Base-by-base conservation (phyloP, 805 yeast species). In the Lipomyces starkeyi region DNA sequence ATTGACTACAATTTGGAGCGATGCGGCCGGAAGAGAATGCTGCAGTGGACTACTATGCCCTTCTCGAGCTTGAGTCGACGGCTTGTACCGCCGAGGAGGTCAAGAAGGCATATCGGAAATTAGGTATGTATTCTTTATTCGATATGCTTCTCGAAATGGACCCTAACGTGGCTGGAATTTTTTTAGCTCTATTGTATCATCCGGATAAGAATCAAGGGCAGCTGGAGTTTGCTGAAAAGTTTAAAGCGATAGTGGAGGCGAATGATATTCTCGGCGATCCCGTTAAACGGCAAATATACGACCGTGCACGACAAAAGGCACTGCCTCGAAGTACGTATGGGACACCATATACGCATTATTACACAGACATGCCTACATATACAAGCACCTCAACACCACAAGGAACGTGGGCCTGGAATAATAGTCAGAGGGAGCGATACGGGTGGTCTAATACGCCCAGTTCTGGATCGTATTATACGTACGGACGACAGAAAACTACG, bases 171-270 rank as follows among this genome's bases (percentile, higher is more conserved):
- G 25, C 54, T 22, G 3, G 22, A 5, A 47, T n/a, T 70, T 63
- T 71, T 76, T 43, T 20, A 52, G 81, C 81, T 2, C 73, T 75
- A 34, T 74, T 75, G 58, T 80, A 79, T 68, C 88, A 85, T 70
- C 88, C 88, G 4, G 88, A 85, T 69, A 80, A 80, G 71, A 71
- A 72, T 58, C 65, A 63, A 8, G 76, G 74, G 47, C 67, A 69
- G 29, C 61, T 67, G 3, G 71, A 66, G 22, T 62, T 20, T 25
- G 75, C 65, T 6, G 82, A 79, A 59, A 63, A 69, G 53, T 81
- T 82, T 75, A 76, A 78, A 65, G 62, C 60, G 9, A 71, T 80
- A 11, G 70, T 72, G 9, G 77, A 77, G 55, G 84, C 84, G 0
- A 67, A 80, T 32, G 77, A 73, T 6, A 73, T 76, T 0, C 71